phyloP scores from a whole-genome alignment of 2,329 filamentous ascomycete species.

The Stagonosporopsis tanaceti region DNA sequence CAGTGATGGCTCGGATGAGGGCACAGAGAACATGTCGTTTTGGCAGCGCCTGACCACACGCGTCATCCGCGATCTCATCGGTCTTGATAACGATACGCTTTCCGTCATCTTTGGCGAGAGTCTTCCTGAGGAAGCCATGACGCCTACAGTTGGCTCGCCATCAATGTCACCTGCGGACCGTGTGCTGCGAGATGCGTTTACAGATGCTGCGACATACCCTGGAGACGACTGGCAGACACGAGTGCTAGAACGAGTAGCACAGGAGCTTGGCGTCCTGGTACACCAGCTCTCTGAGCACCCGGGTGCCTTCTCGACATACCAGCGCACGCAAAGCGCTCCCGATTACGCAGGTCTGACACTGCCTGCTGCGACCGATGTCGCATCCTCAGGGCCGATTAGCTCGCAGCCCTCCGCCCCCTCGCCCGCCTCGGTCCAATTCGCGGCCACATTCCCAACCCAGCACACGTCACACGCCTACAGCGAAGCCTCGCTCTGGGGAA shows the following conservation, averaged over 20 bases:
- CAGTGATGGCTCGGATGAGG: conserved; percentile 49
- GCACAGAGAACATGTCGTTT: conserved; percentile 69
- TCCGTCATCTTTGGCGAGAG: conserved; percentile 87
- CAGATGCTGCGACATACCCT: conserved; percentile 43
- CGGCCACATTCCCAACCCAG: conserved; percentile 55
- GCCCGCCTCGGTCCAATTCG: conserved; percentile 56
- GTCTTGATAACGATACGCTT: conserved; percentile 85
- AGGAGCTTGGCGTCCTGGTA: conserved; percentile 84
- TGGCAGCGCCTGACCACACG: conserved; percentile 84
- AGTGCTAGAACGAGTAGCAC: conserved; percentile 83
- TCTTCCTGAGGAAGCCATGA: conserved; percentile 60
- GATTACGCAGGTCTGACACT: conserved; percentile 79
- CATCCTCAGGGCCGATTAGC: conserved; percentile 32
- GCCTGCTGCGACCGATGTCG: conserved; percentile 39
- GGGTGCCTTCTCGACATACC: conserved; percentile 86
- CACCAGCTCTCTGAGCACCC: conserved; percentile 86
- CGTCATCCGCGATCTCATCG: conserved; percentile 88
- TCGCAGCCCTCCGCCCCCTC: conserved; percentile 41
- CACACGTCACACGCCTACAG: conserved; percentile 45
- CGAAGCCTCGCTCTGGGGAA: conserved; percentile 70
- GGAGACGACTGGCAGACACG: conserved; percentile 73
- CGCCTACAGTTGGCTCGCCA: conserved; percentile 31
- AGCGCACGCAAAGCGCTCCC: conserved; percentile 64
- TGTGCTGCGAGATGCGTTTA: conserved; percentile 30
- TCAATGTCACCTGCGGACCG: conserved; percentile 29